Base-by-base conservation (phyloP, 2,329 filamentous ascomycete species). In the Pseudocercospora crystallina region DNA sequence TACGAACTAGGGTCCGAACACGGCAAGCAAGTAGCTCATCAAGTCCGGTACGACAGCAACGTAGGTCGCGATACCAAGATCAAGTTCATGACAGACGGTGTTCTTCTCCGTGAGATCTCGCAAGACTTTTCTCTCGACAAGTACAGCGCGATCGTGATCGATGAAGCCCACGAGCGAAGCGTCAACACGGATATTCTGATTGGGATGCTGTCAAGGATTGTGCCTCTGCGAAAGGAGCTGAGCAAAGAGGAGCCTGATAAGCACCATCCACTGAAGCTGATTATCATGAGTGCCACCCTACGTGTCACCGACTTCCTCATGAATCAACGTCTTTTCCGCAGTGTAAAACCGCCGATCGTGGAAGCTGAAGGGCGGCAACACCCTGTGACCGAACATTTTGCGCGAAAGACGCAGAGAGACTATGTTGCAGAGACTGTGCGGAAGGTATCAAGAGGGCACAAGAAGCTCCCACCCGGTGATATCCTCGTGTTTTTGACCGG, bases 41-140 rank as follows among this genome's bases (percentile, higher is more conserved):
- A 74, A 68, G 96, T 99, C 62, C 87, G 95, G 17, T 99, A 97
- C 59, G 94, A 99, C 66, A 90, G 87, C 43, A 92, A 85, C 0
- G 84, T 87, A 1, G 83, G 84, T 42, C 77, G 84, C 26, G 86
- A 90, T 45, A 99, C 94, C 0, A 87, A 89, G 5, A 83, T 99
- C 69, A 99, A 99, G 69, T 99, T 97, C 73, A 96, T 99, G 91
- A 99, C 94, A 0, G 94, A 99, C 70, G 94, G 94, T 79, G 90
- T 99, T 26, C 76, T 99, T 53, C 80, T 99, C 8, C 85, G 94
- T 49, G 94, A 99, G 70, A 86, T 96, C 47, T 85, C 89, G 0
- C 85, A 94, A 58, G 94, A 99, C 66, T 90, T 97, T 64, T 80
- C 89, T 0, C 73, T 99, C 38, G 83, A 80, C 43, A 95, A 95